Base-by-base conservation (phyloP, 2,329 filamentous ascomycete species). In the Hymenoscyphus fraxineus region DNA sequence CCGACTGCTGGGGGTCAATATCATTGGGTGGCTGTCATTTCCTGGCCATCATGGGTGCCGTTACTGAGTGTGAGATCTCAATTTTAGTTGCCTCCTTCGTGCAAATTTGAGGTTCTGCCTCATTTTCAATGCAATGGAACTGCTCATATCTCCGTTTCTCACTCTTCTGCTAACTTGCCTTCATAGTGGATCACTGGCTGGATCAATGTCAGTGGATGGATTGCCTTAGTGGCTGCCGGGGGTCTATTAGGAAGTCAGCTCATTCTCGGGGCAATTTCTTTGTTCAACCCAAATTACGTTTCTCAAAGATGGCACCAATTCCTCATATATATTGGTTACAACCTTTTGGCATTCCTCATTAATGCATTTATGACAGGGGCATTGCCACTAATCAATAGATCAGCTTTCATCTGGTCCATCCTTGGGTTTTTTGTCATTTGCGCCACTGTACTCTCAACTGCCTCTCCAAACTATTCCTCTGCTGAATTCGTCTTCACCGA, bases 1-100 rank as follows among this genome's bases (percentile, higher is more conserved):
- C 83, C 83, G 0, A 79, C 84, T 31, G 83, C 83, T 7, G 81
- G 83, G 35, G 82, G 84, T 4, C 82, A 85, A 69, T 86, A 86
- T 70, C 81, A 79, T 1, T 84, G 84, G 83, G 82, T 84, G n/a
- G 82, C 82, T 2, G 80, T 84, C 0, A 77, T 86, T 7, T 81
- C 82, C 7, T 83, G 83, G 13, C 78, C 76, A 9, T 76, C 72
- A 59, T 77, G 79, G 62, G 76, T 78, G 7, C 75, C 79, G 13
- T 73, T 77, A 3, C 66, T 80, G 9, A 78, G 77, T n/a, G 47
- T 54, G n/a, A 54, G 47, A 6, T 54, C 27, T 27, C 47, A 54
- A 22, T 19, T 5, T 27, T 54, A 13, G 19, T 22, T 22, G 47
- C n/a, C 13, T 54, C 27, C 19, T 27, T 12, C 7, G 19, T 44